phyloP scores from a whole-genome alignment of 176 grass and related monocot genomes.

The Rhynchospora tenuis region DNA sequence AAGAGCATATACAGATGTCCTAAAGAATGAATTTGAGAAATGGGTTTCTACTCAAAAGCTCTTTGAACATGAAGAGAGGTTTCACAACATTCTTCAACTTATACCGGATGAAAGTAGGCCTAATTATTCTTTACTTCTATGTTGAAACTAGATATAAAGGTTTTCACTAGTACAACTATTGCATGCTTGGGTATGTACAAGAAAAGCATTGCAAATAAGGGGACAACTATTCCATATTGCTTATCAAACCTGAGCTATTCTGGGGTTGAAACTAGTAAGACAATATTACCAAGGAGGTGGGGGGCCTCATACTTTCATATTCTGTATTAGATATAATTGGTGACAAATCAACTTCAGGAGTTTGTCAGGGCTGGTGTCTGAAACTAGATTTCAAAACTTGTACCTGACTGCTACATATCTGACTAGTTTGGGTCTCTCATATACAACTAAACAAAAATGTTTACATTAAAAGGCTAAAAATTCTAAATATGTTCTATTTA shows the following conservation, averaged over 20 bases:
- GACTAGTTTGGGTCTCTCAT: neutral
- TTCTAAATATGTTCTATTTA: neutral
- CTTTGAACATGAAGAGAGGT: constrained; percentile 68
- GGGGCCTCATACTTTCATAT: neutral
- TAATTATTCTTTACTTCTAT: neutral
- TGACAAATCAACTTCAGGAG: neutral
- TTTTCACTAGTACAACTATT: neutral
- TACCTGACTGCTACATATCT: neutral
- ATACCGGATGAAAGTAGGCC: constrained; percentile 80
- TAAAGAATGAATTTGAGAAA: constrained; percentile 73
- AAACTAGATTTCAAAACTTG: neutral
- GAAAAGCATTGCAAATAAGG: neutral
- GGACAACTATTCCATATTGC: neutral
- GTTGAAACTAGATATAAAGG: neutral
- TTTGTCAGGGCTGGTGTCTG: neutral
- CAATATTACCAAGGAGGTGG: neutral
- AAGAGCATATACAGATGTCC: constrained; percentile 77
- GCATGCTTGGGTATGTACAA: neutral
- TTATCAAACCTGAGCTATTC: neutral
- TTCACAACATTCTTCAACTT: constrained; percentile 73
- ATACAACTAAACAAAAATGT: neutral
- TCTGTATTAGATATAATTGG: neutral
- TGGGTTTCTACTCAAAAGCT: constrained; percentile 60
- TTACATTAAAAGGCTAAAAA: neutral
- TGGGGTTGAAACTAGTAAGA: neutral